Evolutionary conservation across 2,329 filamentous ascomycete genomes (phyloP).

Genomic region (Calonectria hongkongensis): DNA sequence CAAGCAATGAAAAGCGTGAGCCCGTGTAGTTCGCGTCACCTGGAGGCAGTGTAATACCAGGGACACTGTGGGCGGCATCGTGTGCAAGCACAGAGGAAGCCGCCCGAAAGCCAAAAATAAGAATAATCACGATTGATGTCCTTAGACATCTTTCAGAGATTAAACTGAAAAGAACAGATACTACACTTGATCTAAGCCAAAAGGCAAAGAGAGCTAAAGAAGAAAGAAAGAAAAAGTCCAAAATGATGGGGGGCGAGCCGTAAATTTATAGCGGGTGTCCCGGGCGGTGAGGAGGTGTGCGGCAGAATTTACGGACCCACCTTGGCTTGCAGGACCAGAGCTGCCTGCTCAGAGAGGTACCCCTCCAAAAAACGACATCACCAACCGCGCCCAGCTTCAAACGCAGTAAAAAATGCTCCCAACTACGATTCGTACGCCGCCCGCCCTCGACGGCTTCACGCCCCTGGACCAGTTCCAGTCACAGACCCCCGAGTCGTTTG

Average conservation of each 20-base stretch:
- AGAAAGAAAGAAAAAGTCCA: constrained; percentile 51
- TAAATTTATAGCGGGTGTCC: not conserved
- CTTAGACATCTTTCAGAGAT: constrained; percentile 89
- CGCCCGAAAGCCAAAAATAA: constrained; percentile 68
- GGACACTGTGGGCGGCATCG: constrained; percentile 40
- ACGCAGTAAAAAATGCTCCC: constrained; percentile 60
- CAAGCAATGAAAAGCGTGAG: constrained; percentile 36
- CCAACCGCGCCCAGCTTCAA: constrained; percentile 17
- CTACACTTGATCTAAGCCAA: constrained; percentile 93
- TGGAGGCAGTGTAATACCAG: constrained; percentile 62
- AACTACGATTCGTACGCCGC: constrained; percentile 75
- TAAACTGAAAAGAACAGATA: constrained; percentile 98
- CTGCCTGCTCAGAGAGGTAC: constrained; percentile 41
- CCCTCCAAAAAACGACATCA: constrained; percentile 43
- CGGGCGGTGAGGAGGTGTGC: not conserved
- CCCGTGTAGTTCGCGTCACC: constrained; percentile 55
- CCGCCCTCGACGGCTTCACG: constrained; percentile 76
- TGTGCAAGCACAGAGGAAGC: constrained; percentile 10
- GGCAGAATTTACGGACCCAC: not conserved
- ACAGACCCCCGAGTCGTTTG: constrained; percentile 83
- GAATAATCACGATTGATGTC: constrained; percentile 85
- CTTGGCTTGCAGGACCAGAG: constrained; percentile 28
- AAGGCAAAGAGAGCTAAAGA: constrained; percentile 66
- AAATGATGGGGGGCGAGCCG: constrained; percentile 33
- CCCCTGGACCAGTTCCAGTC: constrained; percentile 81